These are phyloP conservation scores for Trematosphaeria pertusa DNA, from an alignment of 2,329 filamentous ascomycete species.

Conservation along the genomic window DNA sequence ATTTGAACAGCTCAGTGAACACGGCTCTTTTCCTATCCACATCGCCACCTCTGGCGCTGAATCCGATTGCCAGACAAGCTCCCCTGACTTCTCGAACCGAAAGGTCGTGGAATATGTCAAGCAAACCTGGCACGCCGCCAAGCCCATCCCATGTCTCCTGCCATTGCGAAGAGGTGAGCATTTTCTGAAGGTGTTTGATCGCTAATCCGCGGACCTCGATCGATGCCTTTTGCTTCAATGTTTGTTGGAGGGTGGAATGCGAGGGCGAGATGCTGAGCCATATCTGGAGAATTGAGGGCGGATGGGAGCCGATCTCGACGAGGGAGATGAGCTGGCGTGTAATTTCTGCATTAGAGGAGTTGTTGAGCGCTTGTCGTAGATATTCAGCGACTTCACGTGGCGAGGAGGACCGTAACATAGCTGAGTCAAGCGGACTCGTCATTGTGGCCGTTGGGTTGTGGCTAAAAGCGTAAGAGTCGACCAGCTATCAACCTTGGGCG, in stretches of 20 bases:
- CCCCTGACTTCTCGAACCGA: slow-evolving; percentile 33
- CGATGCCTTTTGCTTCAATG: slow-evolving; percentile 33
- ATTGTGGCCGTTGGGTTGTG: no score
- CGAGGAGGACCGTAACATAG: slow-evolving; percentile 1
- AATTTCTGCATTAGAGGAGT: background rate
- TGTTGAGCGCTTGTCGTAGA: slow-evolving; percentile 2
- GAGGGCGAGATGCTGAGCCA: slow-evolving; percentile 35
- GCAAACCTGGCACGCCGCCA: slow-evolving; percentile 33
- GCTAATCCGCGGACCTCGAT: slow-evolving; percentile 25
- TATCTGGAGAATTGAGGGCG: slow-evolving; percentile 23
- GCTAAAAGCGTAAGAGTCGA: no score
- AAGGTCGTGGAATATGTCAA: slow-evolving; percentile 28
- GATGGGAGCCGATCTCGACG: slow-evolving; percentile 19
- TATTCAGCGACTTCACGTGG: slow-evolving; percentile 5
- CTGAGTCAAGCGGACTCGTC: slow-evolving; percentile 1
- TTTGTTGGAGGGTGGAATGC: slow-evolving; percentile 19
- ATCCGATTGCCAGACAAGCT: slow-evolving; percentile 25
- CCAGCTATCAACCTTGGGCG: no score
- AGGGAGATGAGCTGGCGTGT: slow-evolving; percentile 3
- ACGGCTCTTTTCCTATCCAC: slow-evolving; percentile 21
- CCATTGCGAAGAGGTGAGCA: slow-evolving; percentile 28
- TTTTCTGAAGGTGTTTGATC: slow-evolving; percentile 27
- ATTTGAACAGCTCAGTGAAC: slow-evolving; percentile 30
- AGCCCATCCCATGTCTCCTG: slow-evolving; percentile 32
- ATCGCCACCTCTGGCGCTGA: slow-evolving; percentile 19